Base-by-base conservation (phyloP, 495 filamentous ascomycete genomes). In the Antarctomyces pellizariae region DNA sequence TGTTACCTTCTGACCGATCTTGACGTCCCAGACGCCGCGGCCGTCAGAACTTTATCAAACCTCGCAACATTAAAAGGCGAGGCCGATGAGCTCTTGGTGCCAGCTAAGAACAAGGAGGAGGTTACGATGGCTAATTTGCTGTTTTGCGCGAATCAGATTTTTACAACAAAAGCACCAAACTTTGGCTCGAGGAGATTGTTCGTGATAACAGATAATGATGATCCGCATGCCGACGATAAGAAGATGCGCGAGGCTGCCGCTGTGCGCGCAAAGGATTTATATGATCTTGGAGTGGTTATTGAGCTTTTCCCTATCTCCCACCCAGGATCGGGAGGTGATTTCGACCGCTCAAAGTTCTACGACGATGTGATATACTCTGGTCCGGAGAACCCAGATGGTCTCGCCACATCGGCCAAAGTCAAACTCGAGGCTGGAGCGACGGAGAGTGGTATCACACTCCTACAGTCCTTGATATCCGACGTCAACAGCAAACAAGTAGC, bases 111-210 rank as follows among this genome's bases (percentile, higher is more conserved):
- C 0, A 46, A 67, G 6, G 66, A 83, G 39, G 58, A 53, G 2
- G 69, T 75, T 5, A 63, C 69, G 4, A 91, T 99, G 75, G 65
- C 77, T 11, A 89, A 83, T 42, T 62, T 99, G 1, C 54, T 99
- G 1, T 95, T 92, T 44, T 83, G 83, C 42, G 82, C 75, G 23
- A 95, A 95, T 38, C 80, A 93, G 36, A 78, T 95, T 19, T 92
- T 99, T 47, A 89, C 86, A 2, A 92, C 75, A 1, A 91, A 75
- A 42, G 80, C 89, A 0, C 70, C 86, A 9, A 95, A 92, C 39
- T 93, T 95, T 44, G 67, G 78, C 13, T 93, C 86, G 0, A 56
- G 89, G 21, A 65, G 89, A 17, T 53, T 99, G 7, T 95, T 99
- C 49, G 68, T 99, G 33, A 80, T 99, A 30, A 92, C 89, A 2